These are phyloP conservation scores for Podaxis sp. DNA, from an alignment of 768 basidiomycete genomes.

Conservation along the genomic window DNA sequence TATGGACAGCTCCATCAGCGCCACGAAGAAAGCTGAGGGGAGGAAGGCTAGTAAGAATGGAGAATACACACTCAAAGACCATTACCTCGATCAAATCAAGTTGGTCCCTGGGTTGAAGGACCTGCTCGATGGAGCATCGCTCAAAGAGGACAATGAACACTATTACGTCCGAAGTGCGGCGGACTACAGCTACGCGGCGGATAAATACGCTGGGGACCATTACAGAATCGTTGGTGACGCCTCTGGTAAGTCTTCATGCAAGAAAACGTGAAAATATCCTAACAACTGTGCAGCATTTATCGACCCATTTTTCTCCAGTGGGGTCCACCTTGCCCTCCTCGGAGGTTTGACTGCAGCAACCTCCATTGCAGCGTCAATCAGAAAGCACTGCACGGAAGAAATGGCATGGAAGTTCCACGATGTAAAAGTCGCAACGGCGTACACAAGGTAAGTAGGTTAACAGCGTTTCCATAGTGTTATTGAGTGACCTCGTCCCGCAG, in stretches of 20 bases:
- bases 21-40: slow-evolving; percentile 24
- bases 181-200: slow-evolving; percentile 35
- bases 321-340: slow-evolving; percentile 38
- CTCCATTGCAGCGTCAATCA: slow-evolving; percentile 31
- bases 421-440: slow-evolving; percentile 29
- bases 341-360: slow-evolving; percentile 37
- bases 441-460: slow-evolving; percentile 27
- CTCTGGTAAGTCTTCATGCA: slow-evolving; percentile 20
- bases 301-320: slow-evolving; percentile 63
- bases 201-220: slow-evolving; percentile 28
- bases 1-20: slow-evolving; percentile 36
- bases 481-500: slow-evolving; percentile 18
- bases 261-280: not conserved
- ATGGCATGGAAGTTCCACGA: slow-evolving; percentile 30
- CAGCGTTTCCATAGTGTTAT: not conserved
- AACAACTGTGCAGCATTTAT: slow-evolving; percentile 41
- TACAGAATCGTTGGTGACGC: slow-evolving; percentile 35
- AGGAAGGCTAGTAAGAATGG: slow-evolving; percentile 13
- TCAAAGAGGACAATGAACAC: slow-evolving; percentile 19
- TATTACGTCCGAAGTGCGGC: slow-evolving; percentile 26
- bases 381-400: slow-evolving; percentile 27
- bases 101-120: slow-evolving; percentile 23
- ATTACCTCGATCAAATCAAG: slow-evolving; percentile 29
- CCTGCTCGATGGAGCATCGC: slow-evolving; percentile 25
- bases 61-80: slow-evolving; percentile 20